Conservation (phyloP, 2,329 filamentous ascomycete species). For the Xylariales sp. region DNA sequence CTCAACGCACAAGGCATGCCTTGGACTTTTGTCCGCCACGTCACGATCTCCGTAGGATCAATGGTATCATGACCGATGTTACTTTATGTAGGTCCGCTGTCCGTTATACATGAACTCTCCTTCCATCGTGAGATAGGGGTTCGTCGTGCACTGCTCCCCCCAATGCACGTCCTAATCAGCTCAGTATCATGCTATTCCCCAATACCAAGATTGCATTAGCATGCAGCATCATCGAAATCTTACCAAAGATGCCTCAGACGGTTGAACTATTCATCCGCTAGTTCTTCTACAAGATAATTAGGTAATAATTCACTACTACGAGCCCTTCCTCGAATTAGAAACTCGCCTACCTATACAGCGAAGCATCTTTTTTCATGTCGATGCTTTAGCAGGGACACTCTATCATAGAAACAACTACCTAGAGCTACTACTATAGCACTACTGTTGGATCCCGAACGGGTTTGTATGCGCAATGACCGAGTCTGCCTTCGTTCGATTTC, state of each 20-base stretch:
- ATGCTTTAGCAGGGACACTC: neutral
- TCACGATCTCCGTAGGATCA: constrained; percentile 7
- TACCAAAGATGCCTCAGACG: neutral
- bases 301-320: neutral
- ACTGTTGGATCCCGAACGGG: neutral
- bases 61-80: neutral
- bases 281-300: neutral
- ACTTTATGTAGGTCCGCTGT: neutral
- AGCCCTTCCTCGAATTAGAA: neutral
- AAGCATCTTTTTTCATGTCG: neutral
- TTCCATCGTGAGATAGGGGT: neutral
- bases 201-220: neutral
- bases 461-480: neutral
- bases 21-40: neutral
- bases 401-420: neutral
- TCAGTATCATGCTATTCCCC: neutral
- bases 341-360: neutral
- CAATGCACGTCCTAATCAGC: too few relatives aligned
- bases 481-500: constrained; percentile 16
- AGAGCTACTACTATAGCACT: too few relatives aligned
- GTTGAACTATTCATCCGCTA: neutral
- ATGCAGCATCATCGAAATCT: neutral
- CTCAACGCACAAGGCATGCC: neutral
- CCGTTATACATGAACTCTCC: neutral
- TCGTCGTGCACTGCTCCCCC: neutral